Base-by-base conservation (phyloP, 495 filamentous ascomycete genomes). In the Wilcoxina mikolae region DNA sequence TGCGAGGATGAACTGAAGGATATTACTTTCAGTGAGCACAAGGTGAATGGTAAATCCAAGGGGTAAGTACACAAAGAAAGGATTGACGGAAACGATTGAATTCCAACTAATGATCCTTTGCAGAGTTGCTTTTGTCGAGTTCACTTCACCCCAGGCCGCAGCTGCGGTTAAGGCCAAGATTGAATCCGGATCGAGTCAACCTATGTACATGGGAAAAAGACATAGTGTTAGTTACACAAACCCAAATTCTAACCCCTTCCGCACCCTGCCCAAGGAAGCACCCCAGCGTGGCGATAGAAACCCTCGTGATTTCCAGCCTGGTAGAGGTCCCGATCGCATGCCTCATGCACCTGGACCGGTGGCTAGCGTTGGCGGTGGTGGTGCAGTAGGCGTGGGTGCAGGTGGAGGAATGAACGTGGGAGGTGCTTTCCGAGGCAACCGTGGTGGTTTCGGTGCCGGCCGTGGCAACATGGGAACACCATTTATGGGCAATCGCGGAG, bases 21-120 rank as follows among this genome's bases (percentile, higher is more conserved):
- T 53, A 81, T 96, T 41, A 94, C 89, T 0, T 96, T 95, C 62
- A 94, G 83, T 57, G 91, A 98, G 66, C 91, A 96, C 69, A 98
- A 98, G 68, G 87, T 96, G 12, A 98, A 98, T 61, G 91, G 91
- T 52, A 98, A 98, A 69, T 91, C 85, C 67, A 95, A 95, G 71
- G 88, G 90, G 90, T 95, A 74, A 60, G 82, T 69, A 22, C n/a
- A 17, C 24, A 49, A 5, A n/a, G 42, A 7, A 9, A 9, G 7
- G 31, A 15, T 35, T 15, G 39, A 49, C n/a, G 3, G 27, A 25
- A 4, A 27, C 23, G 28, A 38, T 50, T 12, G 24, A 7, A 1
- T 50, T 27, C 20, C 42, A 12, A 10, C 20, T 35, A 27, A 18
- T 53, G 15, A 24, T 26, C 18, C 27, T 26, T 50, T 52, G 59